Base-by-base conservation (phyloP, 495 filamentous ascomycete genomes). In the Trichoderma reesei region DNA sequence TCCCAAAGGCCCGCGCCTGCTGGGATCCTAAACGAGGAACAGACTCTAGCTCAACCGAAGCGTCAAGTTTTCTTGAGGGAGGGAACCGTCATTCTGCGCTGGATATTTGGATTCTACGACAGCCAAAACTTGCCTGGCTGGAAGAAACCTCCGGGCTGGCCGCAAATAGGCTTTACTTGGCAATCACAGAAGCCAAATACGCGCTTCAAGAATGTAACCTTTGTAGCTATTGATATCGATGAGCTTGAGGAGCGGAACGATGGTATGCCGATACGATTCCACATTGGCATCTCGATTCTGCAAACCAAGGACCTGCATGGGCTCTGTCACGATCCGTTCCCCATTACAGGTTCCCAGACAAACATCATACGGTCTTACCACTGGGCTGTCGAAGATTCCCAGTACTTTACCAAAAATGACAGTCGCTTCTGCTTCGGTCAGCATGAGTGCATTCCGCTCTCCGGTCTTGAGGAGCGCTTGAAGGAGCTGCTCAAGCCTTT, bases 261-360 rank as follows among this genome's bases (percentile, higher is more conserved):
- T 18, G 20, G 56, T 26, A 33, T 60, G 18, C 56, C 20, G 36
- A 33, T 60, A 11, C 56, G 34, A 38, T 60, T 34, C 20, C 56
- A 60, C 56, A 60, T 60, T 60, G 56, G 56, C 16, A 60, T 60
- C 20, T 60, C 56, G 18, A 34, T 60, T 26, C 7, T 60, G 16
- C 56, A n/a, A 0, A 60, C 56, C 3, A 26, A 34, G 20, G 18
- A 60, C 6, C 56, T 60, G 36, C 56, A 60, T 34, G 14, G 9
- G 3, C 56, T 33, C 18, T 60, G 56, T 33, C 56, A 60, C 14
- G 33, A 8, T 9, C 2, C 56, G 36, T 34, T 18, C 0, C 20
- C 16, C 6, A 3, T 33, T 18, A 26, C 20, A 60, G 18, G 34
- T 14, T 38, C 20, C 36, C 14, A 33, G 16, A 14, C n/a, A 56